Evolutionary conservation across 495 filamentous ascomycete species (phyloP).

Genomic region (Aspergillus affinis): DNA sequence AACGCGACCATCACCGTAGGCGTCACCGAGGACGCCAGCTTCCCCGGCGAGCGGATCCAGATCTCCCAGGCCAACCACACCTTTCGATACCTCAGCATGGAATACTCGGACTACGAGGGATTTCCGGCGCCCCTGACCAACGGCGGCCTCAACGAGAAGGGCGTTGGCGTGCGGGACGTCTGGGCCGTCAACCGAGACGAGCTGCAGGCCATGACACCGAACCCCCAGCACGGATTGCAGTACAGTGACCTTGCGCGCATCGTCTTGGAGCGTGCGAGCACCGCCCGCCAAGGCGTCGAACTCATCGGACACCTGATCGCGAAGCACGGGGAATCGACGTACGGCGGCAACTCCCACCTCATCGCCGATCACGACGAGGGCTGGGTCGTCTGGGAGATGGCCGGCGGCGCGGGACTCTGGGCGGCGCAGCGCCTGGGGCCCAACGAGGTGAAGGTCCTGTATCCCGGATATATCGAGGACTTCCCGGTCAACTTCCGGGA

Average conservation of each 20-base stretch:
- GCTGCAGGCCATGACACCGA: background rate
- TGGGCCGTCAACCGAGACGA: background rate
- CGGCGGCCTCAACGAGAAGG: background rate
- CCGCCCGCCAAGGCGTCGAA: background rate
- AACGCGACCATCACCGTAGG: background rate
- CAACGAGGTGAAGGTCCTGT: background rate
- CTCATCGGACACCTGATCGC: background rate
- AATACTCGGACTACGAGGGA: background rate
- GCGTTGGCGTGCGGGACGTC: background rate
- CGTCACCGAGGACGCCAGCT: background rate
- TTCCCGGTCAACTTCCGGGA: background rate
- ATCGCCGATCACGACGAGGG: background rate
- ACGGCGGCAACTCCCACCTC: background rate
- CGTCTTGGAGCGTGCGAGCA: background rate
- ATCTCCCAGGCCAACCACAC: background rate
- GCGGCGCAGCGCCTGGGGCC: background rate
- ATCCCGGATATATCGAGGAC: background rate
- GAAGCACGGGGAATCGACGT: background rate
- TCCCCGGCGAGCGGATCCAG: background rate
- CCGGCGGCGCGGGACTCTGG: background rate
- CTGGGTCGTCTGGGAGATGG: background rate
- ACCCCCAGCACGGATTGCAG: background rate
- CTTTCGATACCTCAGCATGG: background rate
- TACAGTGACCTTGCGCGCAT: background rate
- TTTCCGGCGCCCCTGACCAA: background rate